Conservation (phyloP, 176 grass and related monocot genomes). For the Paspalum vaginatum region DNA sequence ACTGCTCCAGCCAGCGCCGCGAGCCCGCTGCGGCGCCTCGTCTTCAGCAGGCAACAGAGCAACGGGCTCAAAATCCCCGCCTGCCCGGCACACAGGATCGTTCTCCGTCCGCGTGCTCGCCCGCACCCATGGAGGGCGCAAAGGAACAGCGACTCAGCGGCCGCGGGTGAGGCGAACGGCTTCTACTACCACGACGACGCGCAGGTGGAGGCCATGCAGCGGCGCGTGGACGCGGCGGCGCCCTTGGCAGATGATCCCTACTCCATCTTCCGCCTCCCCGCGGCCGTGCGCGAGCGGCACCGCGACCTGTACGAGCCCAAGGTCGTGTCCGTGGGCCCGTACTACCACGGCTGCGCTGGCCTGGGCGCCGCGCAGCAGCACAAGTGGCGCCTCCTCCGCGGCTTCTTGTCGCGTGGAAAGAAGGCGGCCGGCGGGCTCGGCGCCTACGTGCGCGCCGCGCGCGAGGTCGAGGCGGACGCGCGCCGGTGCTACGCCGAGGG, state of each 20-base stretch:
- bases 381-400: constrained; percentile 61
- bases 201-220: constrained; percentile 56
- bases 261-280: constrained; percentile 60
- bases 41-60: too few relatives aligned
- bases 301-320: constrained; percentile 56
- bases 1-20: not conserved
- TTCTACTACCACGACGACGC: constrained; percentile 41
- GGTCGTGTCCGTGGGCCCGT: constrained; percentile 49
- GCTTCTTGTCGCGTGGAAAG: constrained; percentile 22
- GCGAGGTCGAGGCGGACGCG: constrained; percentile 43
- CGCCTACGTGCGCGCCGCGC: constrained; percentile 46
- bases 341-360: constrained; percentile 45
- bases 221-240: constrained; percentile 46
- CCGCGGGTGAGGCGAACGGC: not conserved
- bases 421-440: constrained; percentile 6
- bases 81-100: not conserved
- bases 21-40: too few relatives aligned
- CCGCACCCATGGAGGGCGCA: constrained; percentile 21
- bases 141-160: not conserved
- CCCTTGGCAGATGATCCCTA: constrained; percentile 32
- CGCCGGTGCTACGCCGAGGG: constrained; percentile 48
- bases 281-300: constrained; percentile 56
- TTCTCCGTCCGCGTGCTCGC: too few relatives aligned
- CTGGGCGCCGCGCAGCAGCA: constrained; percentile 49
- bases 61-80: too few relatives aligned